A percentile compares a stretch with the other conserved stretches of the same genome.
These are phyloP conservation scores for Tarenaya hassleriana DNA, from an alignment of 345 rosid species.

Conservation along the genomic window DNA sequence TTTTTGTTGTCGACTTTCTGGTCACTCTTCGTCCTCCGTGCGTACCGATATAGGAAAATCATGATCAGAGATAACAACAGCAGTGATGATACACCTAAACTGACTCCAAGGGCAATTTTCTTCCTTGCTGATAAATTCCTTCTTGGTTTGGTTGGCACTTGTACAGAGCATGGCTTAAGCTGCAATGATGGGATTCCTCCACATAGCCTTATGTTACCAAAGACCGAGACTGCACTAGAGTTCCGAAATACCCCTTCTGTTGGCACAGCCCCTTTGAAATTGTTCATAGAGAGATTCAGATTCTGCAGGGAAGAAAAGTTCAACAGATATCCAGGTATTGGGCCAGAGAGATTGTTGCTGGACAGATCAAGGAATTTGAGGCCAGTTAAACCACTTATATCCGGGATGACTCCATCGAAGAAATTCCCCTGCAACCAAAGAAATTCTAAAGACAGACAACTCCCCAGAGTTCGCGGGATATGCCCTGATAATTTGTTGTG, in stretches of 20 bases:
- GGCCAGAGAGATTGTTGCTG: conserved; percentile 20
- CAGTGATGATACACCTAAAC: not conserved
- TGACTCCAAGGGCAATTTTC: conserved; percentile 12
- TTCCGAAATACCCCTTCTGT: conserved; percentile 16
- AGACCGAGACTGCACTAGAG: not conserved
- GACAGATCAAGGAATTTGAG: conserved; percentile 15
- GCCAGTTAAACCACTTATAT: conserved; percentile 6
- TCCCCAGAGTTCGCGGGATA: conserved; percentile 3
- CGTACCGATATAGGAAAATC: conserved; percentile 23
- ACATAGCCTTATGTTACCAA: conserved; percentile 16
- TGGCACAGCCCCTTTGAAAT: conserved; percentile 19
- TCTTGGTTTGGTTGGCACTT: not conserved
- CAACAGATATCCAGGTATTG: conserved; percentile 13
- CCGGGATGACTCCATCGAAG: conserved; percentile 15
- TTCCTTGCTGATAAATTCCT: conserved; percentile 10
- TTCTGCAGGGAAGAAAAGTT: conserved; percentile 16
- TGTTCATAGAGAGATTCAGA: conserved; percentile 23
- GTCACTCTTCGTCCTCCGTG: too few species aligned
- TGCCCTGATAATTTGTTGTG: conserved; percentile 16
- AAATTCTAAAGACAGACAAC: conserved; percentile 9
- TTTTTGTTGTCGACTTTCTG: too few species aligned
- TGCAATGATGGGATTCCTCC: conserved; percentile 17
- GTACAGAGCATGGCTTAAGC: conserved; percentile 9
- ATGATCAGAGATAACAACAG: conserved; percentile 25
- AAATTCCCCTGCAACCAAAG: conserved; percentile 16